phyloP scores from a whole-genome alignment of 352 stramenopile species.

The Lagenidium giganteum region DNA sequence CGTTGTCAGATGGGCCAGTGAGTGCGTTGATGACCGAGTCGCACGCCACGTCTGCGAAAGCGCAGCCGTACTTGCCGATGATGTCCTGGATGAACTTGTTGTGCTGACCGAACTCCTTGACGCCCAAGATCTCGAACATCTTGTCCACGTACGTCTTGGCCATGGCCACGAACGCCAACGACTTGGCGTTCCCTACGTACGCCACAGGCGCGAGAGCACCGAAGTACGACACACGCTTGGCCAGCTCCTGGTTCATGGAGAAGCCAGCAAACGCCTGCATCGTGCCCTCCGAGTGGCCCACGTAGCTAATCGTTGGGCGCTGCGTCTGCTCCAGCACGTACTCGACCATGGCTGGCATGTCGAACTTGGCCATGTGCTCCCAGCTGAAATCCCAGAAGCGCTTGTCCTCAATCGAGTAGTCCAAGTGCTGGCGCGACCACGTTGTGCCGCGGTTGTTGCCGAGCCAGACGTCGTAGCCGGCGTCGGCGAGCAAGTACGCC shows the following conservation, averaged over 20 bases:
- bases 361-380: conserved; percentile 47
- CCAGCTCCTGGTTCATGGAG: conserved; percentile 43
- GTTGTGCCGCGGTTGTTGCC: conserved; percentile 59
- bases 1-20: conserved; percentile 31
- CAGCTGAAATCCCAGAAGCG: conserved; percentile 54
- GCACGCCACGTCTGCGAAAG: conserved; percentile 33
- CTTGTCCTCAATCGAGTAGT: conserved; percentile 30
- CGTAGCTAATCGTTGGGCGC: conserved; percentile 38
- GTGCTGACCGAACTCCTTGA: conserved; percentile 38
- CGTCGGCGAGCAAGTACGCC: conserved; percentile 49
- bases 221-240: conserved; percentile 60
- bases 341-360: conserved; percentile 53
- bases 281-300: conserved; percentile 57
- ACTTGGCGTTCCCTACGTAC: conserved; percentile 32
- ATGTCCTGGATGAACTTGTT: conserved; percentile 45
- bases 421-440: conserved; percentile 43
- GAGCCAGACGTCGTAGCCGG: conserved; percentile 59
- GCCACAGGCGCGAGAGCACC: conserved; percentile 47
- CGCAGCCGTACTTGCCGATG: conserved; percentile 33
- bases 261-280: conserved; percentile 64
- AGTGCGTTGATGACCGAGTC: conserved; percentile 35
- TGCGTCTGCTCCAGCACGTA: conserved; percentile 33
- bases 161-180: conserved; percentile 36
- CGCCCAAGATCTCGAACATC: conserved; percentile 31
- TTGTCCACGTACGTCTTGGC: conserved; percentile 42